A percentile compares a stretch with the other conserved stretches of the same genome.
These are phyloP conservation scores for Debaryomyces hansenii DNA, from an alignment of 805 yeast species.

Conservation along the genomic window DNA sequence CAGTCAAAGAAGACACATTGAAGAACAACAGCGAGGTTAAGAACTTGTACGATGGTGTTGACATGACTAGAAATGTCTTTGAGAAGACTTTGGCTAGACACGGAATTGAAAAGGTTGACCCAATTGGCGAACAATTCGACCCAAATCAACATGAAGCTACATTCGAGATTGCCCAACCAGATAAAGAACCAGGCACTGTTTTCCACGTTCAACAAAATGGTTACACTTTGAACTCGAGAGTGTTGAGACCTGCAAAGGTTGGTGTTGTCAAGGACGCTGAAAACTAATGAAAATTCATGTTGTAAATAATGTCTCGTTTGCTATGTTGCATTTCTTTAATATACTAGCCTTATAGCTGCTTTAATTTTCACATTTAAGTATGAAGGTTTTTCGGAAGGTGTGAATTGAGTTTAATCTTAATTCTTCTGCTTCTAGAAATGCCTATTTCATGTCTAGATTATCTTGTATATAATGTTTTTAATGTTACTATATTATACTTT, in stretches of 20 bases:
- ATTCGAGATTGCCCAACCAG: slow-evolving; percentile 83
- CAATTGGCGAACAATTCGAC: slow-evolving; percentile 81
- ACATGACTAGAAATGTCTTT: slow-evolving; percentile 84
- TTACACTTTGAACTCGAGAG: slow-evolving; percentile 80
- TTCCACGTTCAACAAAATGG: slow-evolving; percentile 93
- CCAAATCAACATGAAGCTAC: slow-evolving; percentile 94
- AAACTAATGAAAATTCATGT: slow-evolving; percentile 4
- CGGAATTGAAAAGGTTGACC: slow-evolving; percentile 79
- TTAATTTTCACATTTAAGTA: not conserved
- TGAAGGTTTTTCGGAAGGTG: not conserved
- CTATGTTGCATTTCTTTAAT: not conserved
- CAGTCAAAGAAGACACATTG: slow-evolving; percentile 65
- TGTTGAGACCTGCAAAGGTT: slow-evolving; percentile 92
- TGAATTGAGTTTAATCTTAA: not conserved
- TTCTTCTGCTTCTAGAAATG: too few relatives aligned
- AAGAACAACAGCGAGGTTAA: slow-evolving; percentile 62
- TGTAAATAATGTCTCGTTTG: slow-evolving; percentile 1
- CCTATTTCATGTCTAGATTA: too few relatives aligned
- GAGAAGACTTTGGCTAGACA: slow-evolving; percentile 79
- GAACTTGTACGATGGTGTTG: slow-evolving; percentile 82
- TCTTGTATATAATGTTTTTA: too few relatives aligned
- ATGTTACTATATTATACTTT: too few relatives aligned
- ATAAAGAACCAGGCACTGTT: slow-evolving; percentile 87
- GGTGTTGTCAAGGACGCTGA: slow-evolving; percentile 72
- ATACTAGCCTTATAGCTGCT: not conserved